Base-by-base conservation (phyloP, 139 green algal species). In the Closterium sp. region DNA sequence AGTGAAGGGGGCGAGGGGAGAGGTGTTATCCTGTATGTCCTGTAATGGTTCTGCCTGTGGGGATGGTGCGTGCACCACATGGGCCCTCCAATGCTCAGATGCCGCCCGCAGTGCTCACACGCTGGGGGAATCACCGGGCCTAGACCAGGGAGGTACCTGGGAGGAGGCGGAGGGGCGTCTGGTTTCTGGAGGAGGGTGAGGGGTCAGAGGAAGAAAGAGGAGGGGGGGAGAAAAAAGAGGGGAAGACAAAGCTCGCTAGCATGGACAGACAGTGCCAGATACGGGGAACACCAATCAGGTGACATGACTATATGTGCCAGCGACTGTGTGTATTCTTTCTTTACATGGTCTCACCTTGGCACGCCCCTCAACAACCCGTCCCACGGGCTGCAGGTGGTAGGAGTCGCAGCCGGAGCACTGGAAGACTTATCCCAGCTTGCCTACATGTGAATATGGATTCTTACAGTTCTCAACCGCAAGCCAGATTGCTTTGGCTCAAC, bases 341-440 rank as follows among this genome's bases (percentile, higher is more conserved):
- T 6, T 42, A 6, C 6, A 10, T 42, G 9, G 34, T 6, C 50
- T 70, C 10, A 70, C 50, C 50, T 70, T 70, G 17, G 50, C 50
- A 19, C 50, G 22, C 24, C 27, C 7, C 9, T 90, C 87, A 11
- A 70, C 70, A 7, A 94, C 50, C n/a, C 89, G 45, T 3, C 94
- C 94, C 19, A 96, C 89, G 3, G 91, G 95, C 95, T 99, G 97
- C 84, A 98, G 93, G 93, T 96, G 97, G 95, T 98, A 99, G 13
- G 97, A 97, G 91, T 99, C 97, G 93, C 98, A 99, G 31, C 97
- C 97, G 70, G 92, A 88, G 93, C 95, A 97, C 96, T 99, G 97
- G 95, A 97, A 99, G 19, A 99, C 92, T 93, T 99, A 99, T 2
- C n/a, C 34, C 34, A 42, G 34, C 34, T 42, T 42, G 34, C 4